Base-by-base conservation (phyloP, 129 eudicot genomes). In the Gnaphalium uliginosum region DNA sequence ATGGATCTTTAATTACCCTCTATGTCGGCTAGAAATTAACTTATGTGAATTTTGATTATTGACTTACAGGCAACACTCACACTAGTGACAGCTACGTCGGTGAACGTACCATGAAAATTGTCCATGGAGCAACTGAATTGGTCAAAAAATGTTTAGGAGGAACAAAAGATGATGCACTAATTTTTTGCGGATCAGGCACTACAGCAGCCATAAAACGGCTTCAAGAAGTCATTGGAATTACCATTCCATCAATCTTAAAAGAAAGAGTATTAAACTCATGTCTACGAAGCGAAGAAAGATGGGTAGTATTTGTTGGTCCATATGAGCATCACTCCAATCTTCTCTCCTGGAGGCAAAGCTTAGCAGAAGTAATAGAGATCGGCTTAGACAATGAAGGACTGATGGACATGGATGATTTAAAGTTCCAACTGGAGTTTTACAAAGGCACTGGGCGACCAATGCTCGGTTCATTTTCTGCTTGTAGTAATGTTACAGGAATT, bases 251-350 rank as follows among this genome's bases (percentile, higher is more conserved):
- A 2, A 83, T 70, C 0, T 30, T 87, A 11, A 83, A 86, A 72
- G 87, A 86, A 6, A 76, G 66, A 65, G 68, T 88, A 23, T 10
- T 89, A 29, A 66, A 81, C 51, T 69, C 76, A 18, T 78, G 82
- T 43, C 15, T 90, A 4, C 18, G 25, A 0, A 73, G 13, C 23
- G 82, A 75, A 59, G 98, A 92, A 66, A 83, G 96, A 73, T 92
- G 98, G 98, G 94, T 92, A 0, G 98, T 92, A 26, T 86, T 92
- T 30, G 90, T 89, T 10, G 98, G 98, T 6, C 96, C 98, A 6
- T 83, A 82, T 54, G 98, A 92, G 75, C 96, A 92, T 80, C 98
- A 89, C 71, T 92, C 98, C 48, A 92, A 92, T 79, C 62, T 86
- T 61, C 85, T 89, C 13, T 92, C 98, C 0, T 89, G 98, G 98